A percentile compares a stretch with the other conserved stretches of the same genome.
Conservation (phyloP, 352 stramenopile genomes). For the Phytopythium litorale region DNA sequence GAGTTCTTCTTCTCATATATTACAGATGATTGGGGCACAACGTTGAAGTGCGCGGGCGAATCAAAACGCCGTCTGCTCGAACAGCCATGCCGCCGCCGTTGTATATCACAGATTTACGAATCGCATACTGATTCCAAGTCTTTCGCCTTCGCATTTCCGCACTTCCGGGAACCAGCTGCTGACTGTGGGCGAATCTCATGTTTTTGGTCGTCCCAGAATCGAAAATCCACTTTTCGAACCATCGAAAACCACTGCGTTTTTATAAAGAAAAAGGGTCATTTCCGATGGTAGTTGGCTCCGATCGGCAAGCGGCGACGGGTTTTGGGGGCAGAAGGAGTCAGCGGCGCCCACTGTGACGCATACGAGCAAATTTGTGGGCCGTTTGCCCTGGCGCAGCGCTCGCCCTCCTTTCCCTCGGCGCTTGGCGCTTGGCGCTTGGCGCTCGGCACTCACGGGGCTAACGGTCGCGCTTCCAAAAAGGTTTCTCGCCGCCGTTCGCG, state of each 20-base stretch:
- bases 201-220: neutral
- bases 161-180: neutral
- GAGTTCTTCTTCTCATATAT: conserved; percentile 1
- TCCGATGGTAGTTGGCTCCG: too few relatives aligned
- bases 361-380: neutral
- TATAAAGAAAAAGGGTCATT: neutral
- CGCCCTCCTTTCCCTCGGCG: neutral
- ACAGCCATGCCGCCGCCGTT: neutral
- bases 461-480: neutral
- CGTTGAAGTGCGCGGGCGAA: neutral
- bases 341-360: neutral
- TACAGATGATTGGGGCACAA: neutral
- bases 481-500: neutral
- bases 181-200: neutral
- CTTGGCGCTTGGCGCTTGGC: too few relatives aligned
- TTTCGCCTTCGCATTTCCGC: neutral
- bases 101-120: neutral
- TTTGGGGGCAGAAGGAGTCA: conserved; percentile 4
- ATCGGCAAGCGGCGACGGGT: neutral
- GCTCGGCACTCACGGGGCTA: too few relatives aligned
- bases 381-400: neutral
- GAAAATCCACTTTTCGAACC: neutral
- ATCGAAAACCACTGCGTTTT: neutral
- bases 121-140: neutral
- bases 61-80: neutral